These are phyloP conservation scores for Oryza longistaminata DNA, from an alignment of 176 grass and related monocot genomes.

Conservation along the genomic window DNA sequence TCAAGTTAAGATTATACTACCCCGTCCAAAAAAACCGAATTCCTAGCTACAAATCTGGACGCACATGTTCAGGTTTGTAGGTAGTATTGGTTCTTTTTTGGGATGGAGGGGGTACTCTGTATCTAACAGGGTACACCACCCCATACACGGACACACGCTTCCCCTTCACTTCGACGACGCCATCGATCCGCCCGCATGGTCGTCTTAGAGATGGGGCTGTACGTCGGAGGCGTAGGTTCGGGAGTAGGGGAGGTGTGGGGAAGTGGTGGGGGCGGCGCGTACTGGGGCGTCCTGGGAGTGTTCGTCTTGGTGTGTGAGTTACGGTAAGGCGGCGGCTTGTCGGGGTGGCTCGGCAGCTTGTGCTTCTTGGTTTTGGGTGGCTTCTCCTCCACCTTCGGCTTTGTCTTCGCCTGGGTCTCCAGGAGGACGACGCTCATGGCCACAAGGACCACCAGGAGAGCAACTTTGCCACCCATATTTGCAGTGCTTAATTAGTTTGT, in stretches of 20 bases:
- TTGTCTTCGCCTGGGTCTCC: slow-evolving; percentile 33
- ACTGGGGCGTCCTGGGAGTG: not conserved
- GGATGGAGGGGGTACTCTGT: too few relatives aligned
- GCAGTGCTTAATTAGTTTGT: too few relatives aligned
- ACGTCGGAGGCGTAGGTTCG: not conserved
- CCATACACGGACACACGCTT: too few relatives aligned
- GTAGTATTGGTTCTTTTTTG: too few relatives aligned
- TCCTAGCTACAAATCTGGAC: too few relatives aligned
- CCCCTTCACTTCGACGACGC: too few relatives aligned
- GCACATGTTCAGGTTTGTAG: too few relatives aligned
- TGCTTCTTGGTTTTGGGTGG: slow-evolving; percentile 29
- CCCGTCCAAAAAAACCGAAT: too few relatives aligned
- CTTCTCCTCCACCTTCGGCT: slow-evolving; percentile 26
- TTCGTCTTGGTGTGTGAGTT: not conserved
- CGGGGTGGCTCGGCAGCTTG: slow-evolving; percentile 10
- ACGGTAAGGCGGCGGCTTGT: not conserved
- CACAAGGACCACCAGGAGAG: slow-evolving; percentile 54
- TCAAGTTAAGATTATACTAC: too few relatives aligned
- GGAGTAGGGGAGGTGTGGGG: not conserved
- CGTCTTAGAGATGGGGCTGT: not conserved
- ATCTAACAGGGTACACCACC: too few relatives aligned
- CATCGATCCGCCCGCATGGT: too few relatives aligned
- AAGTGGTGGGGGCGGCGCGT: too few relatives aligned
- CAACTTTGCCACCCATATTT: slow-evolving; percentile 40
- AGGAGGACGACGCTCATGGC: slow-evolving; percentile 51